Percentiles rank a stretch among this genome's conserved stretches.
phyloP scores from a whole-genome alignment of 106 monocot species.

The Agapanthus africanus region DNA sequence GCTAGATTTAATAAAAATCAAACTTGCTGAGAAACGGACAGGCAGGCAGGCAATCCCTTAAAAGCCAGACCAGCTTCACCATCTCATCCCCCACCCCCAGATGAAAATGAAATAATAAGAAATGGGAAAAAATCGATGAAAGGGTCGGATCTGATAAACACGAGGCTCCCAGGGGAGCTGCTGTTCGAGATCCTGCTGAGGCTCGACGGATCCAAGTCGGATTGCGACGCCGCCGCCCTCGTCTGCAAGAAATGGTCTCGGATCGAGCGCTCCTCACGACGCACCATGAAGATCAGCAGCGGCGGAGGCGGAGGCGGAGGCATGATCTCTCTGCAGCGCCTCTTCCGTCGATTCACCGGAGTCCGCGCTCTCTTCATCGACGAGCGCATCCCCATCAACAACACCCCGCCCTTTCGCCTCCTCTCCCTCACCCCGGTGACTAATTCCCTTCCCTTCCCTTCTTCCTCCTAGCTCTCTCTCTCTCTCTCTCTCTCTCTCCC shows the following conservation, averaged over 20 bases:
- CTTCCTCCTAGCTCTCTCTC: too few species aligned
- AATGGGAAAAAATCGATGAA: constrained; percentile 30
- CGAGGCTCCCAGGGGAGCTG: constrained; percentile 38
- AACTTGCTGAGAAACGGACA: too few species aligned
- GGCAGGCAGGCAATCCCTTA: too few species aligned
- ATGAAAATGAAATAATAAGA: too few species aligned
- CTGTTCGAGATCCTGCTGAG: constrained; percentile 29
- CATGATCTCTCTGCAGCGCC: constrained; percentile 43
- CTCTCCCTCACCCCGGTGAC: background rate
- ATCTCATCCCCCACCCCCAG: too few species aligned
- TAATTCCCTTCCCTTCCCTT: too few species aligned
- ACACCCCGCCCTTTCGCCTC: background rate
- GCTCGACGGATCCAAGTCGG: constrained; percentile 29
- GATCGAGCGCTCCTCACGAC: constrained; percentile 54
- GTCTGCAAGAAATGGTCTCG: constrained; percentile 63
- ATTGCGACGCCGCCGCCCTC: constrained; percentile 43
- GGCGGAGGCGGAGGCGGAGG: too few species aligned
- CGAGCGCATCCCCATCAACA: constrained; percentile 53
- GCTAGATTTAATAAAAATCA: too few species aligned
- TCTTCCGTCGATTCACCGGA: constrained; percentile 41
- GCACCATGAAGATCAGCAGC: constrained; percentile 45
- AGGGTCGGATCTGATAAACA: constrained; percentile 49
- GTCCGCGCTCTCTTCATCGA: constrained; percentile 55
- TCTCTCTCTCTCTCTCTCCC: too few species aligned
- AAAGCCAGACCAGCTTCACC: too few species aligned